phyloP scores from a whole-genome alignment of 192 early-diverging fungal genomes.

The Phycomyces blakesleeanus region DNA sequence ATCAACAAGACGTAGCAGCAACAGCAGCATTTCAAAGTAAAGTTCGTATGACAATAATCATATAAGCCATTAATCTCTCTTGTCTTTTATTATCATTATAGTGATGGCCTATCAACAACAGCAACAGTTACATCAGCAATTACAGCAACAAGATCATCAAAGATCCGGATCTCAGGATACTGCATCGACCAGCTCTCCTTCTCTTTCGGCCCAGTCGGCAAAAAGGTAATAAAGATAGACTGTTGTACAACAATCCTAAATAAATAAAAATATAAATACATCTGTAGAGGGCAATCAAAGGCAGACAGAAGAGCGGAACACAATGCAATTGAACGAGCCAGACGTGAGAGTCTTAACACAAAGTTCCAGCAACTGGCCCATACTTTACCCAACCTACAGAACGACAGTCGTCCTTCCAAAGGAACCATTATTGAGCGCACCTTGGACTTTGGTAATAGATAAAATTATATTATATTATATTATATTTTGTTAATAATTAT shows the following conservation, averaged over 20 bases:
- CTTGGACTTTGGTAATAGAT: slow-evolving; percentile 52
- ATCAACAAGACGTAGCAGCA: no score
- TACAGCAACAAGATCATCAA: neutral
- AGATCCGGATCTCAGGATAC: neutral
- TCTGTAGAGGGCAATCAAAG: slow-evolving; percentile 6
- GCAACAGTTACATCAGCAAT: neutral
- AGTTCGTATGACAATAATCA: no score
- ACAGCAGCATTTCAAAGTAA: no score
- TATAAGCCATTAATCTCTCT: no score
- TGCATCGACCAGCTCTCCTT: neutral
- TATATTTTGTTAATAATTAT: neutral
- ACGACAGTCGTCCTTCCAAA: slow-evolving; percentile 72
- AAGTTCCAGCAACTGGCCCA: slow-evolving; percentile 79
- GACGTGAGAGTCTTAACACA: slow-evolving; percentile 73
- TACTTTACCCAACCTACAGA: slow-evolving; percentile 62
- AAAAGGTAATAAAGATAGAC: neutral
- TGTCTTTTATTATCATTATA: no score
- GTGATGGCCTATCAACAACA: neutral
- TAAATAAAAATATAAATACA: no score
- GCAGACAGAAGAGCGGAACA: slow-evolving; percentile 61
- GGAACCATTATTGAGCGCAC: slow-evolving; percentile 74
- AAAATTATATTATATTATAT: neutral
- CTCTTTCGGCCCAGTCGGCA: neutral
- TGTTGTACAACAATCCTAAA: neutral
- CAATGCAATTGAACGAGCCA: slow-evolving; percentile 75